Conservation (phyloP, 441 rosid genomes). For the Brassica hybrid region DNA sequence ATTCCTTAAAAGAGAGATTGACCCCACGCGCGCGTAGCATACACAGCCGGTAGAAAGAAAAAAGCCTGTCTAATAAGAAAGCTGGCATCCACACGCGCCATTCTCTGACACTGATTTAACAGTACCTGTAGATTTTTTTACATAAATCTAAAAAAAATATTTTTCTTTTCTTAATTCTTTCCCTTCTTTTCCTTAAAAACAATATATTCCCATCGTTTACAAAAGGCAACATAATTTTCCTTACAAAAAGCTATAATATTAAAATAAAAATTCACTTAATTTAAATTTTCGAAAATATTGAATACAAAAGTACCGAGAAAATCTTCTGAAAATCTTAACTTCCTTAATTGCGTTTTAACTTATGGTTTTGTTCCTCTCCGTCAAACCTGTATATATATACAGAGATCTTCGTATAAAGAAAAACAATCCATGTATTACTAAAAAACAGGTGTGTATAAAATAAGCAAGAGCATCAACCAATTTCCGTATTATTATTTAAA, state of each 20-base stretch:
- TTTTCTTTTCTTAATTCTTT: constrained; percentile 8
- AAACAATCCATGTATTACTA: constrained; percentile 15
- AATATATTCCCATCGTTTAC: constrained; percentile 29
- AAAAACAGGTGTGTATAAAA: constrained; percentile 5
- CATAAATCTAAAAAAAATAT: not conserved
- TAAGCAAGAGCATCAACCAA: constrained; percentile 22
- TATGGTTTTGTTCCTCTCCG: not conserved
- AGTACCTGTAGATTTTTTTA: constrained; percentile 26
- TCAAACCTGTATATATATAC: constrained; percentile 15
- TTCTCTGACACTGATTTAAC: constrained; percentile 36
- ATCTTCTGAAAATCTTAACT: constrained; percentile 20
- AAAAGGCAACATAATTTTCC: constrained; percentile 31
- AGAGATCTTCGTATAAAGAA: constrained; percentile 11
- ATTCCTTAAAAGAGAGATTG: constrained; percentile 15
- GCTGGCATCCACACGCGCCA: constrained; percentile 29
- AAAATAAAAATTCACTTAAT: not conserved
- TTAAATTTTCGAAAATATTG: not conserved
- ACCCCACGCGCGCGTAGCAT: constrained; percentile 27
- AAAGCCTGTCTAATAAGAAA: constrained; percentile 20
- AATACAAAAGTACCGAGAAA: constrained; percentile 4
- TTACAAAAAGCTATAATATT: not conserved
- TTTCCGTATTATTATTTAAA: not conserved
- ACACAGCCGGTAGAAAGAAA: not conserved
- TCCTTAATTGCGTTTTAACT: not conserved
- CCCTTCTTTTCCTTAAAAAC: constrained; percentile 5